Conservation (phyloP, 2,329 filamentous ascomycete genomes). For the Dothistroma septosporum region DNA sequence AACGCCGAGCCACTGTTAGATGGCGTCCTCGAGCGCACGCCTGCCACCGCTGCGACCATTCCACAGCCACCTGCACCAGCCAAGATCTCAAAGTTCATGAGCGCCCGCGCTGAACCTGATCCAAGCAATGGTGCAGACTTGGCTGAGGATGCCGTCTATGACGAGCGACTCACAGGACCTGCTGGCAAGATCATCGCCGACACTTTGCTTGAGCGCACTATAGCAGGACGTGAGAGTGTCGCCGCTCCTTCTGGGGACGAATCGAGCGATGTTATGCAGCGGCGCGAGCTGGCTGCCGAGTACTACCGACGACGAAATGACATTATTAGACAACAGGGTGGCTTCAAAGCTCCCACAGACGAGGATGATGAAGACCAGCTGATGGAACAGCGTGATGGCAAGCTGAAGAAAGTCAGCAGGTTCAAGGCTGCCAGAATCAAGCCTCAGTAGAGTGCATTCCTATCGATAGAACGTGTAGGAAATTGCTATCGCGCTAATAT, state of each 20-base stretch:
- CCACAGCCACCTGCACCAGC: slow-evolving; percentile 26
- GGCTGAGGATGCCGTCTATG: slow-evolving; percentile 5
- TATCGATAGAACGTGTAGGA: not conserved
- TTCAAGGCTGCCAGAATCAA: slow-evolving; percentile 37
- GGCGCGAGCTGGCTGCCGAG: slow-evolving; percentile 73
- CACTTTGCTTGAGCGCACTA: slow-evolving; percentile 51
- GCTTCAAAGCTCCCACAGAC: slow-evolving; percentile 60
- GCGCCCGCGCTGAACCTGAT: slow-evolving; percentile 12
- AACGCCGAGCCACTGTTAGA: slow-evolving; percentile 30
- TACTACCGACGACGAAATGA: slow-evolving; percentile 79
- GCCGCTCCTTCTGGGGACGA: slow-evolving; percentile 38
- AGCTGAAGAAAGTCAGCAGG: slow-evolving; percentile 37
- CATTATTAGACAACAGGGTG: slow-evolving; percentile 77
- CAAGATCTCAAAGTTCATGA: slow-evolving; percentile 43
- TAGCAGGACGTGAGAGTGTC: slow-evolving; percentile 10
- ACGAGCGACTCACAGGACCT: slow-evolving; percentile 19
- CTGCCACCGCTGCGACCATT: slow-evolving; percentile 8
- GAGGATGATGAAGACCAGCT: slow-evolving; percentile 63
- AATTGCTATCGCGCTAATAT: not conserved
- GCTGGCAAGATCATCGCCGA: slow-evolving; percentile 42
- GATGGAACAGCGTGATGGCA: slow-evolving; percentile 43
- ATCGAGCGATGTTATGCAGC: slow-evolving; percentile 62
- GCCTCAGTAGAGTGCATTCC: slow-evolving; percentile 6
- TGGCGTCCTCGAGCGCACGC: slow-evolving; percentile 43
- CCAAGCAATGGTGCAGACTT: slow-evolving; percentile 2